Conservation (phyloP, 2,329 filamentous ascomycete genomes). For the Metarhizium sp. region DNA sequence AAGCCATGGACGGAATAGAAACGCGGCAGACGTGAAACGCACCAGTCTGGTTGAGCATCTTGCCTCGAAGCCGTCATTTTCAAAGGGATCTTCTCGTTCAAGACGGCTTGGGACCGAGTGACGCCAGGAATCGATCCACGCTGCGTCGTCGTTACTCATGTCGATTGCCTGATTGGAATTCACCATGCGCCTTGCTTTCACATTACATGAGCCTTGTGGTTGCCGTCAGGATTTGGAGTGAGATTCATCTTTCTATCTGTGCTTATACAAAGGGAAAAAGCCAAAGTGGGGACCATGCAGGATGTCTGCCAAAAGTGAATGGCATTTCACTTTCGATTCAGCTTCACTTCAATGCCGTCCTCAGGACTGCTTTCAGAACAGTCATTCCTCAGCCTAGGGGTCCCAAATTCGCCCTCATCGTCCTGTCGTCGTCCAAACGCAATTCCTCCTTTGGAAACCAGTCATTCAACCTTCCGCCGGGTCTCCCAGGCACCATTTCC, state of each 20-base stretch:
- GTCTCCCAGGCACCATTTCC: no score
- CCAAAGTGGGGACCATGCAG: no score
- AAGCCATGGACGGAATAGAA: background rate
- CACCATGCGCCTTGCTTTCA: no score
- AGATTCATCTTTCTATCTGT: no score
- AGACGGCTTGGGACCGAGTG: conserved; percentile 23
- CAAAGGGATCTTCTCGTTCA: conserved; percentile 26
- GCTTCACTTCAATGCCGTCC: background rate
- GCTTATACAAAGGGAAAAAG: no score
- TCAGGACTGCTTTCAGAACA: no score
- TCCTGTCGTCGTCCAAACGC: no score
- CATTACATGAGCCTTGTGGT: background rate
- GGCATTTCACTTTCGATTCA: background rate
- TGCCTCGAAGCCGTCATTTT: conserved; percentile 21
- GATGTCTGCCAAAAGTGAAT: background rate
- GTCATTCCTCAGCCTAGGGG: no score
- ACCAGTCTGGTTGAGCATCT: conserved; percentile 22
- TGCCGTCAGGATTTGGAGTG: background rate
- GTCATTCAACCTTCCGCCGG: no score
- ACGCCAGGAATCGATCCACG: conserved; percentile 23
- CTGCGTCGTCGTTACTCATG: conserved; percentile 1
- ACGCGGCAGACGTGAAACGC: background rate
- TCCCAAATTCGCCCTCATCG: no score
- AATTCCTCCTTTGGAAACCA: no score
- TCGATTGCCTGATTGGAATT: background rate